Percentiles rank a stretch among this genome's conserved stretches.
Conservation (phyloP, 306 rosid species). For the Chamaecrista fasciculata region DNA sequence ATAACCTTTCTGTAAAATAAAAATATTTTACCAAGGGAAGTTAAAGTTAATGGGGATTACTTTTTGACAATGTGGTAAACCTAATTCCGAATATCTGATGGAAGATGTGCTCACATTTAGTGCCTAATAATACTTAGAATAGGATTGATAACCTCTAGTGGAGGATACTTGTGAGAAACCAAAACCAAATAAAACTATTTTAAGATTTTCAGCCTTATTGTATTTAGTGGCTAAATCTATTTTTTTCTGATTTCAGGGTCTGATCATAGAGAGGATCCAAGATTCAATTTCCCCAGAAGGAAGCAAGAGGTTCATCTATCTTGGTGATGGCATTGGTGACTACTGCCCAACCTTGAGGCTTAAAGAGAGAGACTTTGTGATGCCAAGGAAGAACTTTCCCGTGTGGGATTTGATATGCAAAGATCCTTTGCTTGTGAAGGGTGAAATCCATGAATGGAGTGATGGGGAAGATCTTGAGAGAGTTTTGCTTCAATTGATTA, state of each 20-base stretch:
- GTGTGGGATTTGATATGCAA: conserved; percentile 58
- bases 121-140: no score
- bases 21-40: no score
- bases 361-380: conserved; percentile 43
- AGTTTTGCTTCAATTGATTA: conserved; percentile 38
- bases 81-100: no score
- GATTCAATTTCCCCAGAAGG: conserved; percentile 22
- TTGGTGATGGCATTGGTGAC: conserved; percentile 63
- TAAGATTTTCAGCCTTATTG: background rate
- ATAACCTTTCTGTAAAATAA: no score
- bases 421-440: conserved; percentile 46
- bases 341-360: conserved; percentile 65
- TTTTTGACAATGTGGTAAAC: no score
- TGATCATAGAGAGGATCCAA: conserved; percentile 48
- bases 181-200: no score
- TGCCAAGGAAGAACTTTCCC: conserved; percentile 69
- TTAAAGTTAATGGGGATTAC: no score
- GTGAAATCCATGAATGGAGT: conserved; percentile 58
- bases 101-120: no score
- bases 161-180: no score
- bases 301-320: conserved; percentile 51
- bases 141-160: no score
- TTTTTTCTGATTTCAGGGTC: conserved; percentile 36
- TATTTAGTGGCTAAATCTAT: background rate
- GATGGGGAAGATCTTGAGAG: conserved; percentile 47